Percentiles rank a stretch among this genome's conserved stretches.
Conservation (phyloP, 345 rosid genomes). For the Zanthoxylum bungeanum region DNA sequence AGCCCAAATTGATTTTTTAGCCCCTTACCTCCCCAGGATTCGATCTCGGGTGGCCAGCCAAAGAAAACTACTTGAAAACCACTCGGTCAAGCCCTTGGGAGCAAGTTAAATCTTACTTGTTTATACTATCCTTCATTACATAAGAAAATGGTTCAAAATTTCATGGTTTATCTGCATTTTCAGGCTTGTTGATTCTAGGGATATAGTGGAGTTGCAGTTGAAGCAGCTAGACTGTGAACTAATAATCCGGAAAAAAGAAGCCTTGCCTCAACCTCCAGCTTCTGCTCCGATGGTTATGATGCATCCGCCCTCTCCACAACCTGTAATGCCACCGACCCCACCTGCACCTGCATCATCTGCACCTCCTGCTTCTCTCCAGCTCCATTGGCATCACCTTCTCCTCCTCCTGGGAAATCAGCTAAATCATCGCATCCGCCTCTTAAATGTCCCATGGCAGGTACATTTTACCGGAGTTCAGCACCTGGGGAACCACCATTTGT, state of each 20-base stretch:
- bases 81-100: too few species aligned
- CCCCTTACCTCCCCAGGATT: too few species aligned
- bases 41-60: too few species aligned
- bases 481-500: constrained; percentile 83
- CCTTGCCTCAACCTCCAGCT: constrained; percentile 59
- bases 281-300: constrained; percentile 54
- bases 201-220: constrained; percentile 79
- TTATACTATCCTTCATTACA: background rate
- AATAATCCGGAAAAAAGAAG: constrained; percentile 80
- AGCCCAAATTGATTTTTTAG: too few species aligned
- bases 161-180: constrained; percentile 17
- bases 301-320: constrained; percentile 46
- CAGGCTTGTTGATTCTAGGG: constrained; percentile 92
- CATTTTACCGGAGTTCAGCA: constrained; percentile 72
- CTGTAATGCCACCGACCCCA: constrained; percentile 24
- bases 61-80: too few species aligned
- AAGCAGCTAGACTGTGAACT: constrained; percentile 86
- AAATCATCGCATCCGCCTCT: constrained; percentile 71
- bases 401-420: constrained; percentile 41
- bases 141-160: background rate
- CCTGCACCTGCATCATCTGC: constrained; percentile 45
- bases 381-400: constrained; percentile 41
- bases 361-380: constrained; percentile 29
- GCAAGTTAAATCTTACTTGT: constrained; percentile 19
- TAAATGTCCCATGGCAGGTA: constrained; percentile 91